phyloP scores from a whole-genome alignment of 2,329 filamentous ascomycete species.

The Ilyonectria destructans region DNA sequence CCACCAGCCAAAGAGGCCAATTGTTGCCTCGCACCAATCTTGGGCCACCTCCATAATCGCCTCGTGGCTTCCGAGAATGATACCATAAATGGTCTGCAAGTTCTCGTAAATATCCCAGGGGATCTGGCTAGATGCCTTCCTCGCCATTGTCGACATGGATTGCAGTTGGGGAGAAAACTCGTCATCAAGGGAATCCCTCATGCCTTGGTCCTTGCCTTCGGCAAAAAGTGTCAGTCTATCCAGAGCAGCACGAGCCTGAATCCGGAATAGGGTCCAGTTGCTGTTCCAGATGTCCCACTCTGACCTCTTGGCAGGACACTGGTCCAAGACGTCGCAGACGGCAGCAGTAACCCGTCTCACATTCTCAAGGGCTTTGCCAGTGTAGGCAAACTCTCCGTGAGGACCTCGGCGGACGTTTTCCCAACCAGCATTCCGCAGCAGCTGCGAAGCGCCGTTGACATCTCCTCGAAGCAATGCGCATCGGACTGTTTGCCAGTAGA shows the following conservation, averaged over 20 bases:
- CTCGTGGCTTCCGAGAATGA: constrained; percentile 82
- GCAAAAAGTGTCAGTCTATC: constrained; percentile 84
- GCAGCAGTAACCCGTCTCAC: constrained; percentile 81
- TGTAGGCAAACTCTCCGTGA: constrained; percentile 78
- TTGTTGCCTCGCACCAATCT: constrained; percentile 92
- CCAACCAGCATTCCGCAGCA: constrained; percentile 85
- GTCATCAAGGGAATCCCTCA: constrained; percentile 50
- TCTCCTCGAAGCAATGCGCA: constrained; percentile 83
- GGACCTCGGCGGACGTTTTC: constrained; percentile 80
- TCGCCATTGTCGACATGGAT: constrained; percentile 75
- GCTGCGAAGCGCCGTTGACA: constrained; percentile 75
- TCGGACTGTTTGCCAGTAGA: constrained; percentile 91
- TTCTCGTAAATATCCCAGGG: constrained; percentile 94
- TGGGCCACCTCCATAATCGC: constrained; percentile 84
- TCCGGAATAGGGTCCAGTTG: constrained; percentile 89
- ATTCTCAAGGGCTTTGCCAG: constrained; percentile 82
- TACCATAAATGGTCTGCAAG: constrained; percentile 84
- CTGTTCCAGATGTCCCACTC: constrained; percentile 89
- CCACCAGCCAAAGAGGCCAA: constrained; percentile 93
- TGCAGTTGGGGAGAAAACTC: constrained; percentile 61
- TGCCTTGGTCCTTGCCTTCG: constrained; percentile 76
- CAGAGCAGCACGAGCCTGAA: constrained; percentile 79
- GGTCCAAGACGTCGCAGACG: constrained; percentile 79
- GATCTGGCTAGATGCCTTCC: constrained; percentile 88
- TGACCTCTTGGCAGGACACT: constrained; percentile 78